phyloP scores from a whole-genome alignment of 495 filamentous ascomycete genomes.

The Glarea lozoyensis region DNA sequence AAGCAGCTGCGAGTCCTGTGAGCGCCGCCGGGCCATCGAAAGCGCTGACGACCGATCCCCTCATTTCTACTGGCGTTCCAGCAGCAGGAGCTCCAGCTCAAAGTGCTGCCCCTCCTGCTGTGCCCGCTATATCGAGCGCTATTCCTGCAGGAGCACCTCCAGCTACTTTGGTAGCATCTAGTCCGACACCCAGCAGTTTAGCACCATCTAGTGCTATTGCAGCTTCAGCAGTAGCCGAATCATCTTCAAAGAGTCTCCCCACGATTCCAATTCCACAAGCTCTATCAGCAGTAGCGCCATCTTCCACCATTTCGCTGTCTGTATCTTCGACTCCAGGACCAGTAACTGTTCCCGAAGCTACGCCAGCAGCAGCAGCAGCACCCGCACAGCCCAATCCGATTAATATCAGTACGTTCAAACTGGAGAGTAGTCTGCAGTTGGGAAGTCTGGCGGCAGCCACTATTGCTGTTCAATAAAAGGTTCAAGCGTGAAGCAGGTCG shows the following conservation, averaged over 20 bases:
- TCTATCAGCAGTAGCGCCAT: no score
- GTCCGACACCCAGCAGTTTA: conserved; percentile 5
- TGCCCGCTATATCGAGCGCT: conserved; percentile 4
- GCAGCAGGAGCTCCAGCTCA: background rate
- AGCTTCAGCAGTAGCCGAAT: conserved; percentile 13
- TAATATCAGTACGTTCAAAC: conserved; percentile 23
- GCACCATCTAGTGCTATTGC: conserved; percentile 1
- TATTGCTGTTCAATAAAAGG: conserved; percentile 6
- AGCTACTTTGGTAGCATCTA: no score
- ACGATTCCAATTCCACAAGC: no score
- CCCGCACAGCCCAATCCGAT: conserved; percentile 13
- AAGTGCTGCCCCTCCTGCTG: conserved; percentile 1
- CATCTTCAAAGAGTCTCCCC: no score
- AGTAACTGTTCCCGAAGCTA: conserved; percentile 7
- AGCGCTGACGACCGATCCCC: background rate
- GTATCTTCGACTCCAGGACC: no score
- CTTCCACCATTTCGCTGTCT: no score
- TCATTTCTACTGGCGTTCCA: background rate
- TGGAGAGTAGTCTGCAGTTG: conserved; percentile 24
- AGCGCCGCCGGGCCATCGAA: background rate
- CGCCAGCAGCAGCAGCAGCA: background rate
- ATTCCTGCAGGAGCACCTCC: conserved; percentile 4
- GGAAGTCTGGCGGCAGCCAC: conserved; percentile 20
- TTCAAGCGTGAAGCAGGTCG: no score
- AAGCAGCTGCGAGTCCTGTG: background rate